phyloP scores from a whole-genome alignment of 306 rosid genomes.

The barrel medic (Medicago truncatula) region MtrunA17r5.0-ANR NC_053045.1:52755501-52756000 shows the following conservation, averaged over 20 bases:
- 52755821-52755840: constrained; percentile 23
- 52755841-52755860: constrained; percentile 6
- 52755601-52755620: constrained; percentile 5
- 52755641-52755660: not conserved
- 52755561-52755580: not conserved
- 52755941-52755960: constrained; percentile 71
- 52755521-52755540: not conserved
- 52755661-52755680: not conserved
- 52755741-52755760: constrained; percentile 78
- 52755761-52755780: constrained; percentile 69
- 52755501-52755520: constrained; percentile 18
- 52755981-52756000: constrained; percentile 57
- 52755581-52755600: not conserved
- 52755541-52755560: constrained; percentile 1
- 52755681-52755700: constrained; percentile 7
- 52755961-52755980: constrained; percentile 61
- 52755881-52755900: constrained; percentile 53
- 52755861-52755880: constrained; percentile 58
- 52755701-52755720: constrained; percentile 51
- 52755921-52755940: constrained; percentile 76
- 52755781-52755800: constrained; percentile 59
- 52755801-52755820: constrained; percentile 35
- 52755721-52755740: constrained; percentile 54
- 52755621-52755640: not conserved
- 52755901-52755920: constrained; percentile 54